Evolutionary conservation across 306 rosid species (phyloP), one percentile per base, ranked within the genome.

Genomic region (Trifolium subterraneum): DNA sequence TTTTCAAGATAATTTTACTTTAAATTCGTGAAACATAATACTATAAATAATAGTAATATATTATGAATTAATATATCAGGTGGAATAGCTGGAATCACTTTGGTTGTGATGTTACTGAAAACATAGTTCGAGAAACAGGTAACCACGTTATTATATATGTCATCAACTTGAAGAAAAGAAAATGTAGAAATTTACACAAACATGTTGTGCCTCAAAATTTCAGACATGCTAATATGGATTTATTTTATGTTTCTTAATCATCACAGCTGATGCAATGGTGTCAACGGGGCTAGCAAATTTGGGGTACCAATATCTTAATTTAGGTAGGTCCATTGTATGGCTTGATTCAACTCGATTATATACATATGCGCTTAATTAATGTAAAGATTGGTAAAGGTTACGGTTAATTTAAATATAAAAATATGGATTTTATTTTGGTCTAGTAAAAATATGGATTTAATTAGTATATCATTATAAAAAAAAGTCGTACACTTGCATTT

Each of bases 51-150:
- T 15, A n/a, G 0, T 48, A 48, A 48, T 48, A 48, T n/a, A n/a
- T 48, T 36, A 36, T 36, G 39, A 6, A n/a, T 48, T 80, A 68
- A 47, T 47, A 8, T 48, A 68, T 29, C 80, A 80, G 84, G 68
- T 81, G 84, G 84, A 90, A 78, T 75, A 90, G 96, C 68, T 90
- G 92, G 96, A 90, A 90, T 77, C 90, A 81, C 63, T 88, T 90
- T 29, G 54, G 58, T 0, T 87, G 96, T 73, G 44, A 83, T 47
- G 82, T 90, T 27, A 82, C 84, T 23, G 96, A 90, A 76, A 71
- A 52, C 11, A 19, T 88, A 79, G 55, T 86, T 41, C 82, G 78
- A 44, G 81, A 88, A 78, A 88, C 90, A 44, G 90, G 96, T 87
- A 79, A 29, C 1, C 82, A 79, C 29, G 1, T 36, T 31, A n/a